Conservation (phyloP, 371 early-diverging fungal genomes). For the Rhizopus arrhizus region DNA sequence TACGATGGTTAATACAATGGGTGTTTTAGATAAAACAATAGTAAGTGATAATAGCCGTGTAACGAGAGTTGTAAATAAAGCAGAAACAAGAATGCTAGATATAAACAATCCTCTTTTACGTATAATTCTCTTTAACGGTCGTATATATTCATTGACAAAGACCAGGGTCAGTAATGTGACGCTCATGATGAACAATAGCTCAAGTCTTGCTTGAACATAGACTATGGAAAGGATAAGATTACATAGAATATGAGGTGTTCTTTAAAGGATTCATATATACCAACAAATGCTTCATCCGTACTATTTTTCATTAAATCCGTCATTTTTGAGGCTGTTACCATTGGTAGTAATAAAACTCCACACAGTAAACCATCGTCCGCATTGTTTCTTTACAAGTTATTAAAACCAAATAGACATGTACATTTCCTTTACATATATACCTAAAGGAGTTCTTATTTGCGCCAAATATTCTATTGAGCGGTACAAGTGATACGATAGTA, state of each 20-base stretch:
- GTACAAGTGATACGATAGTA: not conserved
- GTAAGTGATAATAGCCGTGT: slow-evolving; percentile 31
- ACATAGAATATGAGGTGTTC: not conserved
- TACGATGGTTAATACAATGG: slow-evolving; percentile 31
- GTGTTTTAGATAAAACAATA: slow-evolving; percentile 29
- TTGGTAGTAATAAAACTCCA: slow-evolving; percentile 43
- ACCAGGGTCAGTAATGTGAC: slow-evolving; percentile 32
- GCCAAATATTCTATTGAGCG: slow-evolving; percentile 26
- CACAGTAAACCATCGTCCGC: slow-evolving; percentile 54
- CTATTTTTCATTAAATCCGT: slow-evolving; percentile 23
- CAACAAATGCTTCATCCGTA: slow-evolving; percentile 20
- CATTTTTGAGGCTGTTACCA: slow-evolving; percentile 45
- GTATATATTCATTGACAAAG: slow-evolving; percentile 31
- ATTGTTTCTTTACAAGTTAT: slow-evolving; percentile 28
- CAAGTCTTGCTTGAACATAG: slow-evolving; percentile 37
- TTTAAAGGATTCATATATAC: slow-evolving; percentile 16
- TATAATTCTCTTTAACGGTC: slow-evolving; percentile 37
- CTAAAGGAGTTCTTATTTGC: slow-evolving; percentile 27
- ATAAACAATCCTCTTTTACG: slow-evolving; percentile 47
- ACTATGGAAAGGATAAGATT: slow-evolving; percentile 5
- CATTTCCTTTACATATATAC: slow-evolving; percentile 5
- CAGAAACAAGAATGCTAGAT: slow-evolving; percentile 37
- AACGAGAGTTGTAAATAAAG: slow-evolving; percentile 31
- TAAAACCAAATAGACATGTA: not conserved
- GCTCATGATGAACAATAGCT: slow-evolving; percentile 40